Conservation (phyloP, 2,329 filamentous ascomycete genomes). For the Verticillium zaregamsianum region DNA sequence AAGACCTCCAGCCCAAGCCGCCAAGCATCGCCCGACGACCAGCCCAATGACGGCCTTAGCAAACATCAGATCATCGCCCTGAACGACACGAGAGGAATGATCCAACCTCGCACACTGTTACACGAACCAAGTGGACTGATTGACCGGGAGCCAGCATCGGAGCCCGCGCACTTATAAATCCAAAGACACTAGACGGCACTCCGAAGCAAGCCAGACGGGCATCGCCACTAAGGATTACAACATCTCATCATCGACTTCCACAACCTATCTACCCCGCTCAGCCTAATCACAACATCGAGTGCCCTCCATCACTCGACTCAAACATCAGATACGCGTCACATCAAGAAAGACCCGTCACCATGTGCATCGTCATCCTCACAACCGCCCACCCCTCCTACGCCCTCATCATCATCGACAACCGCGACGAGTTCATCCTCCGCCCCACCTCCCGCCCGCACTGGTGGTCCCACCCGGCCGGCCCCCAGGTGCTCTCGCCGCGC, state of each 20-base stretch:
- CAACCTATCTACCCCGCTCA: not conserved
- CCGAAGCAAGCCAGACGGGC: not conserved
- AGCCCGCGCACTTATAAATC: not conserved
- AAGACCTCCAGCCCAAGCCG: not conserved
- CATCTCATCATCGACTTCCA: not conserved
- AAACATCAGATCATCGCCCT: not conserved
- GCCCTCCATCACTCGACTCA: not conserved
- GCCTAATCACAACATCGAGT: not conserved
- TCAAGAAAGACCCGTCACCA: slow-evolving; percentile 26
- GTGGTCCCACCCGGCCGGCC: slow-evolving; percentile 48
- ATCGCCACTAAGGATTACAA: not conserved
- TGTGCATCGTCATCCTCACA: slow-evolving; percentile 76
- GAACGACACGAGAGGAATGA: not conserved
- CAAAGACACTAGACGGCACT: not conserved
- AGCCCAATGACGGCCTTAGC: not conserved
- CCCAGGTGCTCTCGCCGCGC: slow-evolving; percentile 52
- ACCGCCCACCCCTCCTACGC: slow-evolving; percentile 73
- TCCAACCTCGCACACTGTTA: not conserved
- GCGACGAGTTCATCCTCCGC: slow-evolving; percentile 67
- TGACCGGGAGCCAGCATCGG: not conserved
- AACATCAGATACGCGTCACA: not conserved
- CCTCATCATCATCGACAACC: slow-evolving; percentile 72
- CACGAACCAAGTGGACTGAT: not conserved
- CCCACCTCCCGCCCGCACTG: slow-evolving; percentile 61
- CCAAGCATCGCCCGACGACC: not conserved